Base-by-base conservation (phyloP, 2,329 filamentous ascomycete species). In the Albophoma yamanashiensis region DNA sequence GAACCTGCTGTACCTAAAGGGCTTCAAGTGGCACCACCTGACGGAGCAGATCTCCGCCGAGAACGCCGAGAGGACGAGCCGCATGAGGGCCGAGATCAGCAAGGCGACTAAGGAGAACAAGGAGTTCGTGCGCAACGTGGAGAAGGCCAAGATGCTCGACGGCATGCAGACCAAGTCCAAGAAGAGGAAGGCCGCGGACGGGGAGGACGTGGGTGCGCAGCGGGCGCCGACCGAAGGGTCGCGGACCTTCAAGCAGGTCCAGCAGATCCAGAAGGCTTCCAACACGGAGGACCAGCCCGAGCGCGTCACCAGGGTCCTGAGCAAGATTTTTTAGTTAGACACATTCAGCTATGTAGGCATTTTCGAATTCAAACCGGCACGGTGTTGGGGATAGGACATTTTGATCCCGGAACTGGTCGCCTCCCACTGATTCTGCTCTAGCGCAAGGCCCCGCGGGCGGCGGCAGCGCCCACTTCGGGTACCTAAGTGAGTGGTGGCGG, bases 11-110 rank as follows among this genome's bases (percentile, higher is more conserved):
- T 95, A 95, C 69, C 76, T 95, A 63, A 88, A 84, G 64, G 89
- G 89, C 1, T 93, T 94, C 76, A 94, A 93, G 74, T 95, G 91
- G 91, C 78, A 82, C 64, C 79, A 86, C 67, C 73, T 87, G 63
- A 91, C 88, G 60, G 88, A 90, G 71, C 88, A 92, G 75, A 92
- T 93, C 65, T 82, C 88, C 47, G 82, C 87, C 36, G 91, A 95
- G 77, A 91, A 92, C 70, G 89, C 90, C 6, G 90, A 93, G 74
- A 78, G 90, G 61, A 82, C 86, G 59, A 88, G 86, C 67, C 82
- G 89, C 67, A 84, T 94, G 82, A 78, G 89, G 61, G 88, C 89
- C 15, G 91, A 94, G 74, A 89, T 94, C 65, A 82, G 83, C 68
- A 86, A 87, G 77, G 84, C 87, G 55, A 86, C 85, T 61, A 86